Evolutionary conservation across 2,329 filamentous ascomycete species (phyloP), one percentile per base, ranked within the genome.

Genomic region (Apiospora malaysiana): DNA sequence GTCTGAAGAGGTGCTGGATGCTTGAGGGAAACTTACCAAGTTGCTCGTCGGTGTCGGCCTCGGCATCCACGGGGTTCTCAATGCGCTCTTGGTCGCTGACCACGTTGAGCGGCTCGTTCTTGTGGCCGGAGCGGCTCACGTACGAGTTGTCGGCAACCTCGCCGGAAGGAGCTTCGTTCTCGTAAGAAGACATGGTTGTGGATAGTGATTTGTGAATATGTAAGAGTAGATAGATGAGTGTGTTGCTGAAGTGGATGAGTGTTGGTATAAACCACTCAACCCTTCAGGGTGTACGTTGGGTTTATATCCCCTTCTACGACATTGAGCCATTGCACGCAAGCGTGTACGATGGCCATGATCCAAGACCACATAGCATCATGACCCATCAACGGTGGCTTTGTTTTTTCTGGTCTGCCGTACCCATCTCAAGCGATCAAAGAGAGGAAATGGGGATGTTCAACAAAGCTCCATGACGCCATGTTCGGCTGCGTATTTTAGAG

Each of bases 41-140:
- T 69, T 82, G 80, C 71, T 74, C 74, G 65, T 82, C 81, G 0
- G 76, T 76, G 68, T 83, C 80, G 14, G 80, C 81, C 10, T 71
- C 69, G 2, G 70, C 73, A 16, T 80, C 77, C 40, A 81, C 77
- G 0, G 79, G 78, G 4, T 82, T 80, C 56, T 82, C 81, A 4
- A 83, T 70, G 10, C 72, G 71, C 27, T 76, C 77, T 7, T 74
- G 70, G 49, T 83, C 82, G 0, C 77, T 75, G 23, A 81, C 76
- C 2, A 83, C 81, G 4, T 79, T 77, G 23, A 82, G 67, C 10
- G 75, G 72, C 68, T 79, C 76, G 68, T 69, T 40, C 70, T 78
- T 73, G 69, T 79, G 73, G 27, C 80, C 79, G 43, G 77, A 67
- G 49, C 79, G 80, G 10, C 81, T 82, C 66, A 81, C 78, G 75